Evolutionary conservation across 257 asterid species (phyloP).

Genomic region (Solanum etuberosum): DNA sequence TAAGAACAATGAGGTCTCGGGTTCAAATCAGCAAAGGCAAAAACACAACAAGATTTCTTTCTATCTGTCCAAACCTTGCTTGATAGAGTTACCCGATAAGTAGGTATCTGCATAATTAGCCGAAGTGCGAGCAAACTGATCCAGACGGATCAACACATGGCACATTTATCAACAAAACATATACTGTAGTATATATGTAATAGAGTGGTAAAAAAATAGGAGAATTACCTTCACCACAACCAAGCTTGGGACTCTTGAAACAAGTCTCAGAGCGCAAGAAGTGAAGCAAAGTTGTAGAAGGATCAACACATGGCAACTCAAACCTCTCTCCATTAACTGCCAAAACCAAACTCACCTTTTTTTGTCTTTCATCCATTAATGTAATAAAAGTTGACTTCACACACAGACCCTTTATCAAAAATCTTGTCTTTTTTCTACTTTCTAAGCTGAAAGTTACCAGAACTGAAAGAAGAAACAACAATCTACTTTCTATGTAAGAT

Average conservation of each 20-base stretch:
- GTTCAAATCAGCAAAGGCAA: not conserved
- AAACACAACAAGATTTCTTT: not conserved
- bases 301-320: not conserved
- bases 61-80: not conserved
- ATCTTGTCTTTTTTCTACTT: not conserved
- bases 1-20: not conserved
- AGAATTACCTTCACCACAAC: constrained; percentile 67
- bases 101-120: not conserved
- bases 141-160: no score
- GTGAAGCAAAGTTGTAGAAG: constrained; percentile 60
- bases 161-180: not conserved
- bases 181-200: not conserved
- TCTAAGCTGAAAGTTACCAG: not conserved
- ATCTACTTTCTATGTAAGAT: no score
- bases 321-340: not conserved
- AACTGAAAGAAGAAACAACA: not conserved
- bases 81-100: not conserved
- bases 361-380: not conserved
- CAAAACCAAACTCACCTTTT: not conserved
- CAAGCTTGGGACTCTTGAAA: constrained; percentile 69
- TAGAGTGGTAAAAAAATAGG: not conserved
- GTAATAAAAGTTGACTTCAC: not conserved
- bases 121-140: not conserved
- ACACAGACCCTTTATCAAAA: not conserved
- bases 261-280: constrained; percentile 52